Conservation (phyloP, 2,329 filamentous ascomycete genomes). For the Penicillium italicum region DNA sequence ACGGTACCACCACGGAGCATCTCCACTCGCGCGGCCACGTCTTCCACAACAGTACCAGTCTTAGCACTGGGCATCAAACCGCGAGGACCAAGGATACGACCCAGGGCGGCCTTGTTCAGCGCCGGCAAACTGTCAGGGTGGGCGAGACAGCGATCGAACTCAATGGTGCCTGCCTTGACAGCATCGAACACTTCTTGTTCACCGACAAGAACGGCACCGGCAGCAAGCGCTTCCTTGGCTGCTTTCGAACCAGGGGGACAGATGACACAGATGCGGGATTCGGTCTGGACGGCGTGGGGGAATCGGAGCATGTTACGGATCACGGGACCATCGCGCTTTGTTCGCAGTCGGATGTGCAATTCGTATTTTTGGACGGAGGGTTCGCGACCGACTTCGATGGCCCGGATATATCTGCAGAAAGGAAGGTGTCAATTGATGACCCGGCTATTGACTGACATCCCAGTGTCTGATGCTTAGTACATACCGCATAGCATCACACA, state of each 20-base stretch:
- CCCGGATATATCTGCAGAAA: slow-evolving; percentile 72
- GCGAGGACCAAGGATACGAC: slow-evolving; percentile 77
- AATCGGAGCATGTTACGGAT: slow-evolving; percentile 84
- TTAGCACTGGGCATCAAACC: slow-evolving; percentile 91
- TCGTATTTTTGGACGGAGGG: slow-evolving; percentile 81
- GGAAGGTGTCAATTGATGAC: slow-evolving; percentile 11
- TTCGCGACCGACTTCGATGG: slow-evolving; percentile 81
- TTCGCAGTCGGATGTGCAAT: slow-evolving; percentile 75
- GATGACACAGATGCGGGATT: slow-evolving; percentile 85
- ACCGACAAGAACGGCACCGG: slow-evolving; percentile 79
- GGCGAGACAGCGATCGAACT: slow-evolving; percentile 87
- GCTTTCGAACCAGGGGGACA: slow-evolving; percentile 75
- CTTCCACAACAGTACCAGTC: slow-evolving; percentile 80
- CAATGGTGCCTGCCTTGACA: slow-evolving; percentile 70
- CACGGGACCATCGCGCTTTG: slow-evolving; percentile 78
- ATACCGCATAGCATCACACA: slow-evolving; percentile 88
- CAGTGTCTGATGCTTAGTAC: not conserved
- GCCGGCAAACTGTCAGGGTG: slow-evolving; percentile 73
- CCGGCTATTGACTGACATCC: not conserved
- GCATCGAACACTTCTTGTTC: slow-evolving; percentile 80
- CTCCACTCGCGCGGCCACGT: slow-evolving; percentile 69
- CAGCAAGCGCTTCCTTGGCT: slow-evolving; percentile 68
- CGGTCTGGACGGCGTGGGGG: slow-evolving; percentile 84
- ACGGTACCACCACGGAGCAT: slow-evolving; percentile 80
- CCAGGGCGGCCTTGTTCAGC: slow-evolving; percentile 76